These are phyloP conservation scores for Metarhizium guizhouense DNA, from an alignment of 2,329 filamentous ascomycete genomes.

Conservation along the genomic window DNA sequence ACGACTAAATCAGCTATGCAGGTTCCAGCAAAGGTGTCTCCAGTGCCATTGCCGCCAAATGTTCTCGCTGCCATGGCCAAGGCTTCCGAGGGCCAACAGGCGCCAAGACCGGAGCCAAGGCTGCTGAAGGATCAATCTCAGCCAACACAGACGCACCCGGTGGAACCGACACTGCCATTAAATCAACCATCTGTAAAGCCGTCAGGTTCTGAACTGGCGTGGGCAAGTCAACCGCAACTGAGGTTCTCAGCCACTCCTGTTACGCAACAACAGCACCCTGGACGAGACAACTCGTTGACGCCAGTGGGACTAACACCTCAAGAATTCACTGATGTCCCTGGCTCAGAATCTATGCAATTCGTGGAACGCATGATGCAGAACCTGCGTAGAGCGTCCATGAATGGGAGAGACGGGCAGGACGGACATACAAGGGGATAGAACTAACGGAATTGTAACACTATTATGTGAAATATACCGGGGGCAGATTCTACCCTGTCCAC, in stretches of 20 bases:
- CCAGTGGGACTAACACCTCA: constrained; percentile 11
- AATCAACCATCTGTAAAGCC: not conserved
- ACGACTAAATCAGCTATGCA: constrained; percentile 21
- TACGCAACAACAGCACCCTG: not conserved
- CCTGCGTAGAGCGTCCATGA: constrained; percentile 30
- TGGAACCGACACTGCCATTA: not conserved
- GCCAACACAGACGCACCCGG: not conserved
- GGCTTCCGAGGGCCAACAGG: constrained; percentile 1
- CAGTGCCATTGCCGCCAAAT: constrained; percentile 34
- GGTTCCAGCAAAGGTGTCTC: constrained; percentile 32
- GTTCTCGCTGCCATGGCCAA: constrained; percentile 29
- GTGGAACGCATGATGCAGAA: constrained; percentile 46
- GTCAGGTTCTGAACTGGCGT: not conserved
- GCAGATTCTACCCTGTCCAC: not conserved
- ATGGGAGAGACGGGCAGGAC: not conserved
- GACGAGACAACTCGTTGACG: not conserved
- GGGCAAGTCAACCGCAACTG: not conserved
- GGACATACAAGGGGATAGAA: not conserved
- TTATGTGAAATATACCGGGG: not conserved
- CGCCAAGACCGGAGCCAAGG: not conserved
- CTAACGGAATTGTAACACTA: not conserved
- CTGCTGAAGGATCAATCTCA: not conserved
- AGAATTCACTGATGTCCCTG: constrained; percentile 32
- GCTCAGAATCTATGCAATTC: constrained; percentile 35
- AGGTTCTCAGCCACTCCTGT: not conserved